Percentiles rank a stretch among this genome's conserved stretches.
Evolutionary conservation across 2,329 filamentous ascomycete species (phyloP).

Genomic region (Penicillium sp.): DNA sequence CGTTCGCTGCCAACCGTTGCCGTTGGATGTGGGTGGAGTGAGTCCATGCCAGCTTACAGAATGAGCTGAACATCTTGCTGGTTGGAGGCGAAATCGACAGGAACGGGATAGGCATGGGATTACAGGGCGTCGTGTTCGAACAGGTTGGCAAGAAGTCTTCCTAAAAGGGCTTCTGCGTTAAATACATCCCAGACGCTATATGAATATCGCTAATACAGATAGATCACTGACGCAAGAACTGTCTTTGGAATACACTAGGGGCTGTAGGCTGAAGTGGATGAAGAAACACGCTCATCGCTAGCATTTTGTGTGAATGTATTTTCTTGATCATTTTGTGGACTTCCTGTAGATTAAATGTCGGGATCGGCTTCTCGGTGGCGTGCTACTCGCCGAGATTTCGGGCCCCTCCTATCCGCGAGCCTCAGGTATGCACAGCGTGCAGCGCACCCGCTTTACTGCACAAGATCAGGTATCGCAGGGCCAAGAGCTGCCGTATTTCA

Average conservation of each 20-base stretch:
- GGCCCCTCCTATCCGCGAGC: slow-evolving; percentile 29
- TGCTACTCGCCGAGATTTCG: slow-evolving; percentile 23
- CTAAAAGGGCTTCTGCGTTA: slow-evolving; percentile 21
- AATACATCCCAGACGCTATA: slow-evolving; percentile 35
- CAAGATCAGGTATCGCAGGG: slow-evolving; percentile 31
- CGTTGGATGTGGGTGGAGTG: too few species aligned
- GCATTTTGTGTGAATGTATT: neutral
- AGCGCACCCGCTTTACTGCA: slow-evolving; percentile 21
- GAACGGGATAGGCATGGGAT: too few species aligned
- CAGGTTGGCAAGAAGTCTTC: neutral
- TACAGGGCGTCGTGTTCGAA: too few species aligned
- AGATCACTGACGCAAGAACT: slow-evolving; percentile 15
- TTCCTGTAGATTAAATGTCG: neutral
- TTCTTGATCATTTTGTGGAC: neutral
- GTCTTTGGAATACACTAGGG: slow-evolving; percentile 11
- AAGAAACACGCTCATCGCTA: neutral
- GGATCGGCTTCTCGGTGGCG: neutral
- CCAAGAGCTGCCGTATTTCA: slow-evolving; percentile 31
- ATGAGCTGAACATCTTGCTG: too few species aligned
- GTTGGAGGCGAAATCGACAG: too few species aligned
- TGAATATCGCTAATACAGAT: slow-evolving; percentile 26
- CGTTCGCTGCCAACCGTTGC: too few species aligned
- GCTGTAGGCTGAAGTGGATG: neutral
- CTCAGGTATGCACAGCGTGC: slow-evolving; percentile 26
- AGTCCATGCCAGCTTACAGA: too few species aligned